phyloP scores from a whole-genome alignment of 2,329 filamentous ascomycete genomes.

The Sodiomyces alkalinus region DNA sequence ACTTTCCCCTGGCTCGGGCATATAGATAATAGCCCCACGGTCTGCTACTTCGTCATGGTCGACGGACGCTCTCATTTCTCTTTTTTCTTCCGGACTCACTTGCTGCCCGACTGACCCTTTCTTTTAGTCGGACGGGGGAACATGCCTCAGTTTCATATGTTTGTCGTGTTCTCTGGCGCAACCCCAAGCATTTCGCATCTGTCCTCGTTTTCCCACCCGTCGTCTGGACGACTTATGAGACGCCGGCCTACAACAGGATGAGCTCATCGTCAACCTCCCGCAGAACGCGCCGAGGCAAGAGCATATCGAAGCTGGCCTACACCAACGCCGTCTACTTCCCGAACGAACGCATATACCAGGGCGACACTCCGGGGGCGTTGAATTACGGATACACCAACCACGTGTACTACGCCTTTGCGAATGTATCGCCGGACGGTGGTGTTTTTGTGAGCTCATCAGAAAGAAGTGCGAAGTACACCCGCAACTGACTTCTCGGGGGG shows the following conservation, averaged over 20 bases:
- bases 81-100: too few species aligned
- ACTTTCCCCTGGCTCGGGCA: too few species aligned
- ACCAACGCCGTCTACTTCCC: slow-evolving; percentile 75
- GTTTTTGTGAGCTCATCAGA: slow-evolving; percentile 62
- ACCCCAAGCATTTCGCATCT: too few species aligned
- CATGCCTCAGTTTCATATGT: too few species aligned
- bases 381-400: slow-evolving; percentile 66
- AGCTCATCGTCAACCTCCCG: slow-evolving; percentile 24
- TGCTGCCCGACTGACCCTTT: slow-evolving; percentile 8
- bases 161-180: too few species aligned
- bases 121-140: too few species aligned
- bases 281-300: slow-evolving; percentile 28
- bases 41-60: too few species aligned
- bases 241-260: slow-evolving; percentile 17
- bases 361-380: slow-evolving; percentile 57
- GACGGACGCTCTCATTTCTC: slow-evolving; percentile 6
- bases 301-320: slow-evolving; percentile 35
- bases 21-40: too few species aligned
- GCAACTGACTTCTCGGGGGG: too few species aligned
- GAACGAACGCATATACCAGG: slow-evolving; percentile 60
- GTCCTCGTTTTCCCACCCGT: too few species aligned
- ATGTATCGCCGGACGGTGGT: slow-evolving; percentile 54
- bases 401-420: slow-evolving; percentile 73
- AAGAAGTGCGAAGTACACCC: slow-evolving; percentile 1
- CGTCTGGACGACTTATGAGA: too few species aligned